Evolutionary conservation across 164 flowering plant genomes (phyloP), one percentile per base, ranked within the genome.

Genomic region (Saururus chinensis): DNA sequence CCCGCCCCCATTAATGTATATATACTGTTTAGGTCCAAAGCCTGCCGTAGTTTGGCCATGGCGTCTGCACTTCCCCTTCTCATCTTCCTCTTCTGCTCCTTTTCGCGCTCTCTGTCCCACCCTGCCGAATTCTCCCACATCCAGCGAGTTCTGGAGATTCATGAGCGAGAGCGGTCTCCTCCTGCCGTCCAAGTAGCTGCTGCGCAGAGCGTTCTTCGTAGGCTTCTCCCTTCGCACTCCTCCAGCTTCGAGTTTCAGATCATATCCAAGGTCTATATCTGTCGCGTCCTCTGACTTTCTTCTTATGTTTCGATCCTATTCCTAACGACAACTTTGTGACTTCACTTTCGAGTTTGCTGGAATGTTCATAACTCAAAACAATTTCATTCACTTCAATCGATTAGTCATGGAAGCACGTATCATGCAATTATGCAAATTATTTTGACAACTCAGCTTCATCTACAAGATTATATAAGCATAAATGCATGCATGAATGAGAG

Each of bases 171-270:
- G 73, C 60, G 81, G 22, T 75, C 85, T 26, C 69, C 80, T 1
- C 65, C 79, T 53, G 59, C 77, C 0, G 82, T 82, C 19, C 90
- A 87, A 64, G 60, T 75, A 11, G 68, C 79, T 16, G 95, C 95
- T 0, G 84, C 84, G 30, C 63, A 69, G 9, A 81, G 74, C 20
- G 80, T 79, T 53, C 83, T 83, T 23, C 60, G 60, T 19, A 76
- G 90, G 59, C 76, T 84, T 20, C 77, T 84, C 66, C 88, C 95
- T 40, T 73, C 84, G 41, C 95, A 82, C 58, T 70, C 69, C 19
- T 74, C 78, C 19, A 79, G 83, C 65, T 87, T 87, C 55, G 71
- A 80, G 53, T 84, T 87, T 59, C 68, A 63, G 16, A 81, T 87
- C 26, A 67, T 83, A 62, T 71, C 86, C 23, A 84, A 79, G 84